A percentile compares a stretch with the other conserved stretches of the same genome.
These are phyloP conservation scores for Trichophyton benhamiae DNA, from an alignment of 2,329 filamentous ascomycete species.

Conservation along the genomic window DNA sequence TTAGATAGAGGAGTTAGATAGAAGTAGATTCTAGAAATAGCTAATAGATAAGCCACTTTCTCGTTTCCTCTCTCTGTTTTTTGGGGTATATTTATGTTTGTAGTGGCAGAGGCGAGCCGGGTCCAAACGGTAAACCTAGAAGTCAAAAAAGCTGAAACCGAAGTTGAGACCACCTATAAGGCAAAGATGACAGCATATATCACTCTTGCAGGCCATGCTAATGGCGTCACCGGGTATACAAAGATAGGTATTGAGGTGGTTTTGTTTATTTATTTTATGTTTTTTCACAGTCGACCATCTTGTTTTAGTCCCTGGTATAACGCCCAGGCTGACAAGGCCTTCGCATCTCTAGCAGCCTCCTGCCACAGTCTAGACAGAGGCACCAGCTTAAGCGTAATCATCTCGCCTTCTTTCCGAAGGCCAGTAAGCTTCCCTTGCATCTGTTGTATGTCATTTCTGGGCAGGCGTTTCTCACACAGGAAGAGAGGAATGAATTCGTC, in stretches of 20 bases:
- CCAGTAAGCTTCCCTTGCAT: slow-evolving; percentile 45
- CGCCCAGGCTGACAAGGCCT: slow-evolving; percentile 44
- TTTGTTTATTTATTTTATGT: too few species aligned
- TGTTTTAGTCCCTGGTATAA: slow-evolving; percentile 42
- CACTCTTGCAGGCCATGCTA: too few species aligned
- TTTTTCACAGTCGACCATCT: slow-evolving; percentile 32
- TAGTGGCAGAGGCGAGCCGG: too few species aligned
- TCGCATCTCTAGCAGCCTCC: slow-evolving; percentile 43
- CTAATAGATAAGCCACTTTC: background rate
- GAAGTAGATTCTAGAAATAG: background rate
- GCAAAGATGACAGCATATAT: too few species aligned
- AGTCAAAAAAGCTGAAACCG: background rate
- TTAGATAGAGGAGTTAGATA: background rate
- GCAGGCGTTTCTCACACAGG: slow-evolving; percentile 42
- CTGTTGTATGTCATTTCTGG: slow-evolving; percentile 36
- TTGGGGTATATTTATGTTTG: too few species aligned
- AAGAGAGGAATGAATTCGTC: slow-evolving; percentile 50
- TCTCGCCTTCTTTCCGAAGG: slow-evolving; percentile 43
- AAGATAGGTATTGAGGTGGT: too few species aligned
- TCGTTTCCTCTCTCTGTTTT: background rate
- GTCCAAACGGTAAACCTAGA: background rate
- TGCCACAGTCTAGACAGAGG: slow-evolving; percentile 41
- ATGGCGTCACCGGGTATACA: too few species aligned
- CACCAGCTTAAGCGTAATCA: slow-evolving; percentile 47
- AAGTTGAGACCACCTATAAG: too few species aligned